Base-by-base conservation (phyloP, 495 filamentous ascomycete genomes). In the Penicillium cinerascens region DNA sequence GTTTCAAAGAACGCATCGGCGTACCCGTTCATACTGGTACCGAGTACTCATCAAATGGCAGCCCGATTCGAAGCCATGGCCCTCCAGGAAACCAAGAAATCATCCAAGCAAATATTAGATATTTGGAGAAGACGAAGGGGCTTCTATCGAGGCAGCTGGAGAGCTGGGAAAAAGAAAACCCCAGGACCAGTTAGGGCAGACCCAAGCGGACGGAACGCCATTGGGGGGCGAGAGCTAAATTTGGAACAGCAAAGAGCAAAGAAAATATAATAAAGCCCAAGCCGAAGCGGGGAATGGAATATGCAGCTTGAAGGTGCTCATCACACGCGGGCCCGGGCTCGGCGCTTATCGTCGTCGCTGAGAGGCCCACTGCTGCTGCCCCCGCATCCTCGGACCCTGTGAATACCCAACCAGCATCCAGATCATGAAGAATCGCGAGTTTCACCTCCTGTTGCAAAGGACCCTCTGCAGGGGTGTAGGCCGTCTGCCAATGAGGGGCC, bases 1-100 rank as follows among this genome's bases (percentile, higher is more conserved):
- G 22, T 23, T 8, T 33, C 29, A 15, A 13, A 33, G 29, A 33
- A 47, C 39, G 41, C 47, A 52, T 44, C 16, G 41, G 58, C 65
- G 46, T 55, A 74, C 71, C 68, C 72, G 66, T 73, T 74, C 71
- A 74, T 74, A 65, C 55, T 68, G 63, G 55, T 38, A 51, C 48
- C 58, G 47, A 54, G 56, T 51, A 63, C 44, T 49, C 49, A 45
- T 65, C 56, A 70, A 51, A 60, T 65, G 44, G 50, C 56, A 52
- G 56, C 61, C 52, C 61, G 48, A 46, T 47, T 47, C 51, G 52
- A 61, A 56, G 63, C 64, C 71, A 74, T 74, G 59, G 52, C 54
- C 21, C 44, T 51, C 44, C 54, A 54, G 53, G 48, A 7, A 7
- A 9, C 11, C 26, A 8, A 29, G 11, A 33, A 33, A 13, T 33